Base-by-base conservation (phyloP, 2,329 filamentous ascomycete species). In the Penicillium sp. region DNA sequence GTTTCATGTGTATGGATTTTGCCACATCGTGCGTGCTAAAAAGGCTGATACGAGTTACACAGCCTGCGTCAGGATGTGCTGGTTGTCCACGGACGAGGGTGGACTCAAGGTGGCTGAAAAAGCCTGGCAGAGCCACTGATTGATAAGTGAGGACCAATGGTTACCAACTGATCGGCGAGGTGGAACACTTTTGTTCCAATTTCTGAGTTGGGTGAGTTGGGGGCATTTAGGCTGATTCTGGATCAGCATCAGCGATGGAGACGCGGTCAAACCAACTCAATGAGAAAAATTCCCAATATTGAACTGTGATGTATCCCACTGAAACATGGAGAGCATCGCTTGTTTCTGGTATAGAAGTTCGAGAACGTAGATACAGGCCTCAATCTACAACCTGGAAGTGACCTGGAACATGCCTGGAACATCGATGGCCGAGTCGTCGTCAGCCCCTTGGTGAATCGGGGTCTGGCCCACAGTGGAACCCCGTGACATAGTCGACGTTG, bases 341-440 rank as follows among this genome's bases (percentile, higher is more conserved):
- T 14, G 8, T 13, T 11, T n/a, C 16, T 42, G 24, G 24, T 26
- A 16, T 13, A 18, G 6, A 26, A 24, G 18, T 14, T 45, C 29
- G 7, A 31, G 16, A 44, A 43, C 20, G 26, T 26, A 24, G 38
- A 34, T 24, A n/a, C 13, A n/a, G 8, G 9, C 10, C 47, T 0
- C 20, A 24, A 16, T 22, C 11, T n/a, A n/a, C n/a, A n/a, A n/a
- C n/a, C 18, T 26, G 14, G 14, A 11, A 4, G 16, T 26, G 29
- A 26, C 22, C 24, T 50, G 13, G 35, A 29, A 40, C 14, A 31
- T 22, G 24, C 24, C 24, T 24, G 24, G 24, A 26, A 26, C 13
- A 32, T 29, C 10, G 13, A 42, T 43, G 10, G 14, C 26, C n/a
- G 29, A 24, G 58, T 56, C 60, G 55, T 63, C 61, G 61, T 63